phyloP scores from a whole-genome alignment of 768 basidiomycete species.

The Lentinus brumalis region DNA sequence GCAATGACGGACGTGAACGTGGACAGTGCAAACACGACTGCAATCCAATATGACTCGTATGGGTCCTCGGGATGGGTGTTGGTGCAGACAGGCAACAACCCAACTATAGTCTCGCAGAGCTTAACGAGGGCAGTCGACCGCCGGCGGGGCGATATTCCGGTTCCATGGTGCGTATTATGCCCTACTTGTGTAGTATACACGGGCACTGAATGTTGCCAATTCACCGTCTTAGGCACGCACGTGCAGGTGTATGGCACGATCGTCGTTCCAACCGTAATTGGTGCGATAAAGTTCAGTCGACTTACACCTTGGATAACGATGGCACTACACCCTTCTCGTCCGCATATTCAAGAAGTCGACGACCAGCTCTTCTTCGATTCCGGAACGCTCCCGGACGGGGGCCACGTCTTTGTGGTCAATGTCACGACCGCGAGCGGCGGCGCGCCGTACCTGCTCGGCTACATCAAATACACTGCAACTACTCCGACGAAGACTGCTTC shows the following conservation, averaged over 20 bases:
- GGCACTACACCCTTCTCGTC: slow-evolving; percentile 14
- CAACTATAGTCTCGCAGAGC: slow-evolving; percentile 12
- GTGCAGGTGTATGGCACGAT: slow-evolving; percentile 24
- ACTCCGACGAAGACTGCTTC: neutral
- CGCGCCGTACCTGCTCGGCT: slow-evolving; percentile 22
- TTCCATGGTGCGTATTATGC: slow-evolving; percentile 10
- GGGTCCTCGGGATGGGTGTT: slow-evolving; percentile 8
- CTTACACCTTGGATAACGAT: slow-evolving; percentile 16
- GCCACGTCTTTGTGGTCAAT: slow-evolving; percentile 19
- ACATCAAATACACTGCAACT: slow-evolving; percentile 18
- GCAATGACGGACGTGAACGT: slow-evolving; percentile 9
- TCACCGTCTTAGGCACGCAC: slow-evolving; percentile 12
- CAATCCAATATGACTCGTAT: slow-evolving; percentile 12
- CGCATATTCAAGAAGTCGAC: slow-evolving; percentile 15
- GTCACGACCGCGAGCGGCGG: slow-evolving; percentile 20
- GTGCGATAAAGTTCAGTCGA: slow-evolving; percentile 10
- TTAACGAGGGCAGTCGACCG: slow-evolving; percentile 9
- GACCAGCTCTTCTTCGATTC: slow-evolving; percentile 23
- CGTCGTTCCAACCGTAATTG: neutral
- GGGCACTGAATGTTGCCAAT: neutral
- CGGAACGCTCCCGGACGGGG: slow-evolving; percentile 9
- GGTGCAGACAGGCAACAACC: slow-evolving; percentile 10
- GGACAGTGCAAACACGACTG: slow-evolving; percentile 13
- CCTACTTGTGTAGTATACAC: neutral
- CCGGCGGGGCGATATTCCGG: slow-evolving; percentile 10